These are phyloP conservation scores for Aspergillus sp. DNA, from an alignment of 2,329 filamentous ascomycete genomes.

Conservation along the genomic window DNA sequence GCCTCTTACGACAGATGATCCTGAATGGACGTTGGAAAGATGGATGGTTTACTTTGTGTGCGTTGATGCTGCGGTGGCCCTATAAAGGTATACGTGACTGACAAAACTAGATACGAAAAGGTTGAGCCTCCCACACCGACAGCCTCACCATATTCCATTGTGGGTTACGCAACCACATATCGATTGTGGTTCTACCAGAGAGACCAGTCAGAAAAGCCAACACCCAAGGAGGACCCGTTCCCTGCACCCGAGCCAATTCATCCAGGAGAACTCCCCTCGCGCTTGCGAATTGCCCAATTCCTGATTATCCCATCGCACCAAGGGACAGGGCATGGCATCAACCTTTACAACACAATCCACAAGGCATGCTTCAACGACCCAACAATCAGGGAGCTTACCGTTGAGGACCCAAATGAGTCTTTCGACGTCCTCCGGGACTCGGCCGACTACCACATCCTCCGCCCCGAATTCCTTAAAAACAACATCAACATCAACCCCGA, in stretches of 20 bases:
- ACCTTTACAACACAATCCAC: slow-evolving; percentile 80
- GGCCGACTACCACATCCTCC: slow-evolving; percentile 59
- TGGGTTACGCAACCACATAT: slow-evolving; percentile 89
- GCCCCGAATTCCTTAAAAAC: slow-evolving; percentile 50
- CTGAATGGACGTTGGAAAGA: slow-evolving; percentile 71
- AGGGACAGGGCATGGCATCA: slow-evolving; percentile 71
- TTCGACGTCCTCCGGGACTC: slow-evolving; percentile 66
- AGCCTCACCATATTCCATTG: slow-evolving; percentile 70
- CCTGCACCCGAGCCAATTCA: slow-evolving; percentile 44
- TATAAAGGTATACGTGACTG: slow-evolving; percentile 7
- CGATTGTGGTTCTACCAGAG: slow-evolving; percentile 67
- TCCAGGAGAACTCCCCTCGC: slow-evolving; percentile 67
- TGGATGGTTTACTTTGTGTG: slow-evolving; percentile 94
- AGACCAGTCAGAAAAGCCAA: slow-evolving; percentile 38
- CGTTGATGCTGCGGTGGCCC: slow-evolving; percentile 15
- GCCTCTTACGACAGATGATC: slow-evolving; percentile 68
- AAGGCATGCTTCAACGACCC: slow-evolving; percentile 64
- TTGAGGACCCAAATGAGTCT: slow-evolving; percentile 83
- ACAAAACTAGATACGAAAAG: slow-evolving; percentile 55
- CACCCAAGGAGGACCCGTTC: slow-evolving; percentile 44
- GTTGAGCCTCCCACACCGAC: slow-evolving; percentile 43
- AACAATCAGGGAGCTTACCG: slow-evolving; percentile 77
- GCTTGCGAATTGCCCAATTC: slow-evolving; percentile 89
- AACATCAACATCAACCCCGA: slow-evolving; percentile 50
- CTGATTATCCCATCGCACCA: slow-evolving; percentile 87